Conservation (phyloP, 495 filamentous ascomycete genomes). For the Durotheca rogersii region DNA sequence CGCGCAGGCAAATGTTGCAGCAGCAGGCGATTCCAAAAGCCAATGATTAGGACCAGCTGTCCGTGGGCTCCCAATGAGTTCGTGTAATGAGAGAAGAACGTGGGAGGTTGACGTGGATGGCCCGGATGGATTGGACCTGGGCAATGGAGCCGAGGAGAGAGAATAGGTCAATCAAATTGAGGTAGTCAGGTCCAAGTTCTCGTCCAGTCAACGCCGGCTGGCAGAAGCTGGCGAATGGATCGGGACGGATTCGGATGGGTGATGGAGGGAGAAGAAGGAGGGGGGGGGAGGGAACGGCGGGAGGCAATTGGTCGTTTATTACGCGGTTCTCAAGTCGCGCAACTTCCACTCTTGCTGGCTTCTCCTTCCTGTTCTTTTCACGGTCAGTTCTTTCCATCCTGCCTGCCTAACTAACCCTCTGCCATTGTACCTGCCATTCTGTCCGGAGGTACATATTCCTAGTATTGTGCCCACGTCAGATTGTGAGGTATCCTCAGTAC, state of each 20-base stretch:
- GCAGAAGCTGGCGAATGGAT: conserved; percentile 2
- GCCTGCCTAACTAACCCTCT: too few relatives aligned
- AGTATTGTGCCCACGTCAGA: too few relatives aligned
- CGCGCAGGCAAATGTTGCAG: not conserved
- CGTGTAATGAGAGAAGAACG: too few relatives aligned
- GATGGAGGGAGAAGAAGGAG: conserved; percentile 14
- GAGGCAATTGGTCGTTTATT: conserved; percentile 27
- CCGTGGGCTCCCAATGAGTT: not conserved
- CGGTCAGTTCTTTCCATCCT: too few relatives aligned
- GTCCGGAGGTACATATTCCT: too few relatives aligned
- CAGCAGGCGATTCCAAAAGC: not conserved
- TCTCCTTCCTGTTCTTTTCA: too few relatives aligned
- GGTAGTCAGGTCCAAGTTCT: too few relatives aligned
- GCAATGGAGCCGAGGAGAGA: not conserved
- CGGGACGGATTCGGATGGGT: conserved; percentile 17
- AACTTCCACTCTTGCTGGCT: conserved; percentile 5
- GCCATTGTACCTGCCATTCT: too few relatives aligned
- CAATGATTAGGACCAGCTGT: too few relatives aligned
- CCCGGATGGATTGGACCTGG: not conserved
- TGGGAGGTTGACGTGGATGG: not conserved
- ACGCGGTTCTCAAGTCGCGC: conserved; percentile 34
- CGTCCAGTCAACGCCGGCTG: conserved; percentile 6
- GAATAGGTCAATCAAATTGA: not conserved
- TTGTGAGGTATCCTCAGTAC: too few relatives aligned
- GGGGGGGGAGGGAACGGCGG: conserved; percentile 25